phyloP scores from a whole-genome alignment of 768 basidiomycete genomes.

The Suillus subalutaceus region DNA sequence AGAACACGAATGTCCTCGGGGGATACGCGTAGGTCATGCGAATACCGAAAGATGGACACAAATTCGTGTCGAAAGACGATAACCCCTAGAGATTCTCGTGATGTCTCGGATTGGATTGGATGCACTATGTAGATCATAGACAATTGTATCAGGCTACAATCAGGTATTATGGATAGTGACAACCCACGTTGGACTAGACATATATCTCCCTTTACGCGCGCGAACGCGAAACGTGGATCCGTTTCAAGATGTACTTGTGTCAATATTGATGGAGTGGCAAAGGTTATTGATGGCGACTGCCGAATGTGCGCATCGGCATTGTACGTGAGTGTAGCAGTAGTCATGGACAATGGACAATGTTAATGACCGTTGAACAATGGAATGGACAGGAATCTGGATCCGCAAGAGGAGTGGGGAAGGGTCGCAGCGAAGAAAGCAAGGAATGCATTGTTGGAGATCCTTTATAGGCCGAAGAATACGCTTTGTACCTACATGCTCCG shows the following conservation, averaged over 20 bases:
- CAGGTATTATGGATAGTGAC: background rate
- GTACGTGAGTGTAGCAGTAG: background rate
- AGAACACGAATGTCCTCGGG: slow-evolving; percentile 48
- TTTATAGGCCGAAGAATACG: slow-evolving; percentile 14
- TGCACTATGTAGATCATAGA: slow-evolving; percentile 1
- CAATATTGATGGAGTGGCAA: slow-evolving; percentile 22
- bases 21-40: slow-evolving; percentile 46
- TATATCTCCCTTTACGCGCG: slow-evolving; percentile 25
- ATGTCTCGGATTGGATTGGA: slow-evolving; percentile 13
- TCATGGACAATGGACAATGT: slow-evolving; percentile 3
- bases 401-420: background rate
- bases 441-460: background rate
- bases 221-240: slow-evolving; percentile 42
- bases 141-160: background rate
- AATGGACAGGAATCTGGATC: background rate
- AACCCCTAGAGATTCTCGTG: slow-evolving; percentile 22
- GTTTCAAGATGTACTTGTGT: slow-evolving; percentile 16
- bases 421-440: background rate
- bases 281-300: slow-evolving; percentile 15
- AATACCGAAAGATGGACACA: slow-evolving; percentile 63
- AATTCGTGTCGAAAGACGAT: slow-evolving; percentile 53
- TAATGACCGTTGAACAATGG: background rate
- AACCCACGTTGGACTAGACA: slow-evolving; percentile 34
- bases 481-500: slow-evolving; percentile 13
- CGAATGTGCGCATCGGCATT: background rate